A percentile compares a stretch with the other conserved stretches of the same genome.
These are phyloP conservation scores for Exserohilum turcica DNA, from an alignment of 2,329 filamentous ascomycete species.

Conservation along the genomic window DNA sequence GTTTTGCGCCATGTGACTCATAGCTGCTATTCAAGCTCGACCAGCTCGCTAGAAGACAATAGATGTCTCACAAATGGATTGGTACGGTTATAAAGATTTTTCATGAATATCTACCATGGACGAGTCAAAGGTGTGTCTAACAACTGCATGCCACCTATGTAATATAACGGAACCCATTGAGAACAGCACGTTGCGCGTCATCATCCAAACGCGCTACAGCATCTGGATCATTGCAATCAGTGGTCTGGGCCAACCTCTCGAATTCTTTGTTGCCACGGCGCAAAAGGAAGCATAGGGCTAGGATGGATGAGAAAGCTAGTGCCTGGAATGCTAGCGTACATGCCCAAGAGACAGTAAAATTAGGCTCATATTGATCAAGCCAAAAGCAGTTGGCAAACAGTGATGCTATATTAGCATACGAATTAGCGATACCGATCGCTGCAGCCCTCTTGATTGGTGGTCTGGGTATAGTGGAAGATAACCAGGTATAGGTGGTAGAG, in stretches of 20 bases:
- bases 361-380: not conserved
- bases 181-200: not conserved
- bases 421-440: not conserved
- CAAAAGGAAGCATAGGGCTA: not conserved
- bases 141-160: not conserved
- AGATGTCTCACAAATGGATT: not conserved
- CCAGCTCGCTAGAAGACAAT: not conserved
- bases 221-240: not conserved
- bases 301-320: not conserved
- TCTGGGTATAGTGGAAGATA: not conserved
- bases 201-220: not conserved
- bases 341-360: not conserved
- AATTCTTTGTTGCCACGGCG: not conserved
- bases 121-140: too few relatives aligned
- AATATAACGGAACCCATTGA: not conserved
- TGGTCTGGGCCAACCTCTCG: not conserved
- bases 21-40: not conserved
- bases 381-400: not conserved
- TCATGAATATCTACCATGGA: not conserved
- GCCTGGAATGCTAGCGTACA: not conserved
- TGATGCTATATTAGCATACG: not conserved
- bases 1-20: not conserved
- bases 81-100: not conserved
- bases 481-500: not conserved
- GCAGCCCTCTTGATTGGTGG: not conserved